phyloP scores from a whole-genome alignment of 2,329 filamentous ascomycete species.

The Aureobasidium sp. region DNA sequence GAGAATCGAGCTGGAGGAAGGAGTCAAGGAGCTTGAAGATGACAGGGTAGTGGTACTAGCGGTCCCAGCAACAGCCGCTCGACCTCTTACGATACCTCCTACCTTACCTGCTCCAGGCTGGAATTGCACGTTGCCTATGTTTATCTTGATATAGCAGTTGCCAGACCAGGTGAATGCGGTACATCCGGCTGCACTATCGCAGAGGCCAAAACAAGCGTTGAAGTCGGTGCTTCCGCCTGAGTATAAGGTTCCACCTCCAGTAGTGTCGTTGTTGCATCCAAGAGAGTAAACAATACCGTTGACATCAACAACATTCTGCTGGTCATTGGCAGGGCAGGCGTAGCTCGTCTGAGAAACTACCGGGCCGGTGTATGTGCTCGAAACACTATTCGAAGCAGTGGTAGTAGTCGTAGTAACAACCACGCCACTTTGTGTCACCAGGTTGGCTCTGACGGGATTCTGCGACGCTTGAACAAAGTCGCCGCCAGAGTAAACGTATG shows the following conservation, averaged over 20 bases:
- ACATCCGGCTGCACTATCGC: conserved; percentile 16
- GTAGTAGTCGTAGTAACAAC: background rate
- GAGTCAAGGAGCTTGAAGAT: background rate
- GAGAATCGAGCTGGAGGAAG: background rate
- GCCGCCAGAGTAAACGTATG: background rate
- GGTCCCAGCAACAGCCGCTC: background rate
- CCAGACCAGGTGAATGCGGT: background rate
- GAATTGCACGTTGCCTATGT: background rate
- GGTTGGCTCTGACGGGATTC: conserved; percentile 9
- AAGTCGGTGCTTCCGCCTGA: background rate
- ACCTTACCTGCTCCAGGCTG: background rate
- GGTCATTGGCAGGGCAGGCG: conserved; percentile 4
- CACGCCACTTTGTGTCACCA: background rate
- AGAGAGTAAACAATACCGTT: background rate
- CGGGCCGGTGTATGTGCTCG: too few species aligned
- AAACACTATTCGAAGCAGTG: background rate
- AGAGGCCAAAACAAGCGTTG: conserved; percentile 22
- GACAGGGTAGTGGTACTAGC: background rate
- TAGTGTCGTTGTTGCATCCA: conserved; percentile 4
- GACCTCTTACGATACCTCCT: background rate
- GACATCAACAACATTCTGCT: background rate
- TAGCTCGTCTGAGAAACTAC: background rate
- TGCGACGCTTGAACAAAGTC: conserved; percentile 5
- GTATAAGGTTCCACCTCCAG: background rate
- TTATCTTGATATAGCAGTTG: background rate